Conservation (phyloP, 2,329 filamentous ascomycete genomes). For the Aspergillus glaucus region DNA sequence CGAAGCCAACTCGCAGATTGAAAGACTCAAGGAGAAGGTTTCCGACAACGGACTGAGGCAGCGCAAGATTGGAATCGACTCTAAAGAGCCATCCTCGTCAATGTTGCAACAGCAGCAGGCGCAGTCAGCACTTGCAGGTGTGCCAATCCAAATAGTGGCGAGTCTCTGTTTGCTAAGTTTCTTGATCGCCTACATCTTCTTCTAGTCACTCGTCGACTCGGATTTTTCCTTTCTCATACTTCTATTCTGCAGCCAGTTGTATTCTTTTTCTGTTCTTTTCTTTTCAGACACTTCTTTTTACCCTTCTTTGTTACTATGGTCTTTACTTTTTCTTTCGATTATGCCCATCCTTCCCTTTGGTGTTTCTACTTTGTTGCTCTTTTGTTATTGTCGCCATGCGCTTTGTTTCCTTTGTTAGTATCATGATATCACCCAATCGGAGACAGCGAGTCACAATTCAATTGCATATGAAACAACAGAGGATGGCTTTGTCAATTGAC, state of each 20-base stretch:
- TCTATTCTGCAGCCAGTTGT: slow-evolving; percentile 17
- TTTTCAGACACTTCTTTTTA: slow-evolving; percentile 20
- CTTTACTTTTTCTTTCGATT: slow-evolving; percentile 10
- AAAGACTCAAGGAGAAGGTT: slow-evolving; percentile 57
- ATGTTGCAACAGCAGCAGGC: slow-evolving; percentile 51
- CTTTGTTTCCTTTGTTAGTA: slow-evolving; percentile 8
- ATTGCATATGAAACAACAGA: background rate
- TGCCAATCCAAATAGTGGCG: slow-evolving; percentile 80
- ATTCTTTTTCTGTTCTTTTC: slow-evolving; percentile 7
- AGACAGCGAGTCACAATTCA: slow-evolving; percentile 5
- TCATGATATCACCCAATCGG: slow-evolving; percentile 14
- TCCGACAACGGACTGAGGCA: slow-evolving; percentile 69
- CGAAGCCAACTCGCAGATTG: slow-evolving; percentile 68
- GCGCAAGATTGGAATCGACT: slow-evolving; percentile 60
- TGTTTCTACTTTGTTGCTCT: slow-evolving; percentile 11
- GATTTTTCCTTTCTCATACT: slow-evolving; percentile 14
- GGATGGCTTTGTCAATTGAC: background rate
- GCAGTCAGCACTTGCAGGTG: slow-evolving; percentile 59
- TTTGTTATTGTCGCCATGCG: slow-evolving; percentile 4
- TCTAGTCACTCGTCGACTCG: slow-evolving; percentile 51
- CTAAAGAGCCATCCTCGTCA: slow-evolving; percentile 45
- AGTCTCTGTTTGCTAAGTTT: slow-evolving; percentile 83
- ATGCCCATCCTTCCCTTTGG: slow-evolving; percentile 7
- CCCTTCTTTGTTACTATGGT: slow-evolving; percentile 20
- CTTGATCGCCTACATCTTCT: slow-evolving; percentile 91